Conservation (phyloP, 148 eudicot species). For the Vaccinium myrtillus region DNA sequence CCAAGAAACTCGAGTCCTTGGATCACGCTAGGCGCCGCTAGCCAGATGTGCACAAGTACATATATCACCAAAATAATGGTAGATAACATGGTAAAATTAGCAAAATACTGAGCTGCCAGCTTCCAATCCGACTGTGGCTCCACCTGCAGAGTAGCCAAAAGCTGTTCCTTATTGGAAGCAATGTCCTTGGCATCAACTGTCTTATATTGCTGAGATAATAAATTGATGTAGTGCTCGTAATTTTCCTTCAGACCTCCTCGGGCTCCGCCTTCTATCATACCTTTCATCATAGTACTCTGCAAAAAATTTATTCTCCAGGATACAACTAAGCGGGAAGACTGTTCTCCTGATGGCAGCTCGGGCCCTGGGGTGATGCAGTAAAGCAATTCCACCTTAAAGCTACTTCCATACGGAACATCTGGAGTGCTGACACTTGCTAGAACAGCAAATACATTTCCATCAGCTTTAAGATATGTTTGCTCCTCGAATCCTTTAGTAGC, state of each 20-base stretch:
- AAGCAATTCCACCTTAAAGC: constrained; percentile 67
- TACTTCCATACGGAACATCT: constrained; percentile 83
- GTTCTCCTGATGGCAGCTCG: constrained; percentile 81
- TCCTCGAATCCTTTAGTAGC: constrained; percentile 83
- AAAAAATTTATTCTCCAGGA: constrained; percentile 83
- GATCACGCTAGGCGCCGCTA: constrained; percentile 57
- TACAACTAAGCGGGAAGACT: constrained; percentile 58
- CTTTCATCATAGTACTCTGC: constrained; percentile 95
- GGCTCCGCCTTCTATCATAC: constrained; percentile 90
- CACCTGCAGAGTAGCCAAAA: constrained; percentile 68
- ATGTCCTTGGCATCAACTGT: constrained; percentile 55
- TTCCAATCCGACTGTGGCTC: constrained; percentile 81
- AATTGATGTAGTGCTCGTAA: constrained; percentile 54
- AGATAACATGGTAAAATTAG: constrained; percentile 75
- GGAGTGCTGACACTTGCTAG: constrained; percentile 72
- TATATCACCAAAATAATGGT: constrained; percentile 57
- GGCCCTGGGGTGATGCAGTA: constrained; percentile 80
- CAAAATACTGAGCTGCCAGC: constrained; percentile 75
- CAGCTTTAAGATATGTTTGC: constrained; percentile 75
- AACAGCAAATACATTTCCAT: constrained; percentile 66
- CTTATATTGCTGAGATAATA: constrained; percentile 54
- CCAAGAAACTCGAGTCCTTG: constrained; percentile 98
- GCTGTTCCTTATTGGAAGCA: constrained; percentile 71
- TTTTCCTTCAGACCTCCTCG: constrained; percentile 77
- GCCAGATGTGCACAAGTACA: constrained; percentile 61